Percentiles rank a stretch among this genome's conserved stretches.
These are phyloP conservation scores for Blastobotrys indianensis DNA, from an alignment of 1,139 yeast species.

Conservation along the genomic window DNA sequence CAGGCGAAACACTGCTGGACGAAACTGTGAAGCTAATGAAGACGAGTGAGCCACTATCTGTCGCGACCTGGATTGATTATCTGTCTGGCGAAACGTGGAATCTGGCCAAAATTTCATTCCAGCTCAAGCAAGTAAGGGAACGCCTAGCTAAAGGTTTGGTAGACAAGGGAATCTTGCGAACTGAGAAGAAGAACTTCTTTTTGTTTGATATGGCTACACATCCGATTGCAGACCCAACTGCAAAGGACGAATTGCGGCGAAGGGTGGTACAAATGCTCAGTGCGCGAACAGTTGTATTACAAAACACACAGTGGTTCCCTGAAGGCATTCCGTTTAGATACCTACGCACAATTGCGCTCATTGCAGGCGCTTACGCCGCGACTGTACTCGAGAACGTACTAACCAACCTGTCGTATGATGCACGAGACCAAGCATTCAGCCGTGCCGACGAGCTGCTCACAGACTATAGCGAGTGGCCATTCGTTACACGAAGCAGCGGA, in stretches of 20 bases:
- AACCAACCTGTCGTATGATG: conserved; percentile 72
- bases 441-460: conserved; percentile 85
- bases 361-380: conserved; percentile 91
- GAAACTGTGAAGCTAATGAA: conserved; percentile 91
- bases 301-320: conserved; percentile 49
- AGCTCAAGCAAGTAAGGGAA: conserved; percentile 94
- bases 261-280: conserved; percentile 68
- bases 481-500: conserved; percentile 47
- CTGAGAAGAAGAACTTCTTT: conserved; percentile 91
- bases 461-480: conserved; percentile 87
- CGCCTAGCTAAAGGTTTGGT: conserved; percentile 94
- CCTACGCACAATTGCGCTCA: conserved; percentile 74
- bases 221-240: conserved; percentile 82
- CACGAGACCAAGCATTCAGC: conserved; percentile 86
- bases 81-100: conserved; percentile 97
- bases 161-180: conserved; percentile 94
- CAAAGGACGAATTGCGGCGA: conserved; percentile 70
- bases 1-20: conserved; percentile 93
- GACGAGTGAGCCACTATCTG: conserved; percentile 73
- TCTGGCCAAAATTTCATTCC: conserved; percentile 87
- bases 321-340: conserved; percentile 60
- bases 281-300: conserved; percentile 53
- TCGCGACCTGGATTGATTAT: conserved; percentile 89
- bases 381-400: conserved; percentile 91
- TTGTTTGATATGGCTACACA: conserved; percentile 98